These are phyloP conservation scores for Mycena capillaripes DNA, from an alignment of 768 basidiomycete genomes.

Conservation along the genomic window DNA sequence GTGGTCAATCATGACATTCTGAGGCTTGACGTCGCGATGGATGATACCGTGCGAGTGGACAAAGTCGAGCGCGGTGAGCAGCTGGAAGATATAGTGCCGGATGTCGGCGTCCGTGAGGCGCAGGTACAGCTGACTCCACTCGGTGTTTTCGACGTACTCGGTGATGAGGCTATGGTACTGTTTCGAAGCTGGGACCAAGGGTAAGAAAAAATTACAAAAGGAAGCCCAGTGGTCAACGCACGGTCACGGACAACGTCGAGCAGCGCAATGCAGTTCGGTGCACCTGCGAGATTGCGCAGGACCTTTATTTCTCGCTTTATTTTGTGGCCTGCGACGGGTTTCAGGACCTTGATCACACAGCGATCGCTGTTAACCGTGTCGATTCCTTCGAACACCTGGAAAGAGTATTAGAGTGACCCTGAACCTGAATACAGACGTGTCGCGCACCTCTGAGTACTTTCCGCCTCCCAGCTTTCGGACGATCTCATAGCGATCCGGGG, in stretches of 20 bases:
- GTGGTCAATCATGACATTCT: slow-evolving; percentile 84
- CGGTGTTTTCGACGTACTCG: slow-evolving; percentile 77
- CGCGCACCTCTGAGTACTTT: slow-evolving; percentile 73
- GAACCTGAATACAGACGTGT: not conserved
- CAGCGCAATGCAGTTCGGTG: slow-evolving; percentile 75
- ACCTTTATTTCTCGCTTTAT: slow-evolving; percentile 85
- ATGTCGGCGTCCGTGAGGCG: slow-evolving; percentile 75
- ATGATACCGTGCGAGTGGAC: slow-evolving; percentile 72
- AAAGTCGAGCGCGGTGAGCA: slow-evolving; percentile 80
- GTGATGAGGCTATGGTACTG: slow-evolving; percentile 76
- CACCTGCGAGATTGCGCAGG: slow-evolving; percentile 67
- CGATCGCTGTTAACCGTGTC: slow-evolving; percentile 67
- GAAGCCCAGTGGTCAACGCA: slow-evolving; percentile 28
- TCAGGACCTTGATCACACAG: slow-evolving; percentile 80
- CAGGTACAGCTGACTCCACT: slow-evolving; percentile 73
- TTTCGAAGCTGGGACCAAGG: slow-evolving; percentile 50
- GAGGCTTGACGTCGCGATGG: slow-evolving; percentile 63
- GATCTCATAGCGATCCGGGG: slow-evolving; percentile 77
- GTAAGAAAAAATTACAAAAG: not conserved
- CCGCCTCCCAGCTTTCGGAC: slow-evolving; percentile 75
- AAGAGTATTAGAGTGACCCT: not conserved
- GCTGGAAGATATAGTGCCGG: slow-evolving; percentile 76
- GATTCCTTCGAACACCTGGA: slow-evolving; percentile 70
- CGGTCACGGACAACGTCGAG: slow-evolving; percentile 78
- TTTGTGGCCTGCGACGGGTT: slow-evolving; percentile 80